Percentiles rank a stretch among this genome's conserved stretches.
Evolutionary conservation across 2,329 filamentous ascomycete genomes (phyloP).

Genomic region (Microcera coccophila): DNA sequence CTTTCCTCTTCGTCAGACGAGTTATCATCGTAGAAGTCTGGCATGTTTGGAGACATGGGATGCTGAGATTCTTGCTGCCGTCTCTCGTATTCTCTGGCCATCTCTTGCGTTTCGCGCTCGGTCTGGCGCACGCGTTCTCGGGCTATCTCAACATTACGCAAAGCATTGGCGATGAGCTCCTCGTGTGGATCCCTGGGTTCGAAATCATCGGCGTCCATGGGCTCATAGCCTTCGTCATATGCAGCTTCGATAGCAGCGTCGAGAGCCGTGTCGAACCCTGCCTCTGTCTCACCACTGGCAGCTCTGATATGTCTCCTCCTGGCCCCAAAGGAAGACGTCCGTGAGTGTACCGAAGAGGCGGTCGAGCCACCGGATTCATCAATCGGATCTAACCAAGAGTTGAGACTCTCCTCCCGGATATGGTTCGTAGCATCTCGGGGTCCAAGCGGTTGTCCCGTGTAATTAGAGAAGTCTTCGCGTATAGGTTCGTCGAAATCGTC

Average conservation of each 20-base stretch:
- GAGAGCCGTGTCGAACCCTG: constrained; percentile 88
- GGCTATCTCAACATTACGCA: constrained; percentile 67
- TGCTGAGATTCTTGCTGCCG: constrained; percentile 35
- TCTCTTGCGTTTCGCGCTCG: constrained; percentile 58
- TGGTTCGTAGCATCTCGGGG: constrained; percentile 35
- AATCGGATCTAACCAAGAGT: constrained; percentile 91
- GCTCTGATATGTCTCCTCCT: constrained; percentile 66
- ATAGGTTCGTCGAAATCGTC: constrained; percentile 27
- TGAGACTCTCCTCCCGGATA: constrained; percentile 62
- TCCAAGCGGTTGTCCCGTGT: constrained; percentile 10
- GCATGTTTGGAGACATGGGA: constrained; percentile 16
- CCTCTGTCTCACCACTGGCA: constrained; percentile 70
- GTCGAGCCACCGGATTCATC: constrained; percentile 83
- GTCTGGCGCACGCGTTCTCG: constrained; percentile 72
- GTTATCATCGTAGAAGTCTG: constrained; percentile 60
- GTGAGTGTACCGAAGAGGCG: constrained; percentile 74
- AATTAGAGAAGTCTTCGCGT: constrained; percentile 35
- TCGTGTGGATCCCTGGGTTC: constrained; percentile 35
- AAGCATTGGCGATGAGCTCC: constrained; percentile 51
- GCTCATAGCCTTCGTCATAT: constrained; percentile 87
- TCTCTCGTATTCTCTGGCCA: constrained; percentile 41
- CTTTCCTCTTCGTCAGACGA: constrained; percentile 71
- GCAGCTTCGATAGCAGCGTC: constrained; percentile 95
- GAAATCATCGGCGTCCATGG: constrained; percentile 52
- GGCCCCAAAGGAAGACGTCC: constrained; percentile 66